phyloP scores from a whole-genome alignment of 2,329 filamentous ascomycete species.

The Kalmusia sp. region DNA sequence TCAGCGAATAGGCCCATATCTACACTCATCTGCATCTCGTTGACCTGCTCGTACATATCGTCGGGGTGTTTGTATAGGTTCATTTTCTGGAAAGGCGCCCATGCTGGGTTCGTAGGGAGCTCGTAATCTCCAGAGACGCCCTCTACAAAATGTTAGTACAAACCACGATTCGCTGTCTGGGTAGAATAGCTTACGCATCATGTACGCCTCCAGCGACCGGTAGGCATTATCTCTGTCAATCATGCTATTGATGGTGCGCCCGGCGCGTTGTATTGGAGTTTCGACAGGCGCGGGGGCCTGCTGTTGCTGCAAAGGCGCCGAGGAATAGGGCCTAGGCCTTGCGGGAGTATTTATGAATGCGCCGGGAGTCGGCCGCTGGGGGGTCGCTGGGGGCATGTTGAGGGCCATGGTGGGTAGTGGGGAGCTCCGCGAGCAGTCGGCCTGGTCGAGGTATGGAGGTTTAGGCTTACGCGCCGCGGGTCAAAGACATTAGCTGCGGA shows the following conservation, averaged over 20 bases:
- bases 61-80: conserved; percentile 91
- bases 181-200: conserved; percentile 71
- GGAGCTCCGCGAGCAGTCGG: conserved; percentile 22
- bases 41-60: conserved; percentile 90
- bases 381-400: conserved; percentile 54
- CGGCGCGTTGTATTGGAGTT: conserved; percentile 79
- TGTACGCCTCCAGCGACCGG: conserved; percentile 87
- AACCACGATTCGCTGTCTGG: background rate
- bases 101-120: conserved; percentile 70
- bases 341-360: conserved; percentile 79
- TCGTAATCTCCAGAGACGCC: conserved; percentile 94
- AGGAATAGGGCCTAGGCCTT: conserved; percentile 36
- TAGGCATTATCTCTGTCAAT: conserved; percentile 79
- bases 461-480: conserved; percentile 37
- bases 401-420: conserved; percentile 33
- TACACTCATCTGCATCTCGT: conserved; percentile 85
- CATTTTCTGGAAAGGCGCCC: conserved; percentile 88
- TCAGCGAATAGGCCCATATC: conserved; percentile 95
- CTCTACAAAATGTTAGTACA: conserved; percentile 61
- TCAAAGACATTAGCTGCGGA: conserved; percentile 36
- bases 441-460: conserved; percentile 33
- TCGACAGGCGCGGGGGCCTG: conserved; percentile 28
- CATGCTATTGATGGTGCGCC: conserved; percentile 81
- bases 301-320: conserved; percentile 33
- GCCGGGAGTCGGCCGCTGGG: conserved; percentile 76